Evolutionary conservation across 2,329 filamentous ascomycete genomes (phyloP), one percentile per base, ranked within the genome.

Genomic region (Fragosphaeria purpurea): DNA sequence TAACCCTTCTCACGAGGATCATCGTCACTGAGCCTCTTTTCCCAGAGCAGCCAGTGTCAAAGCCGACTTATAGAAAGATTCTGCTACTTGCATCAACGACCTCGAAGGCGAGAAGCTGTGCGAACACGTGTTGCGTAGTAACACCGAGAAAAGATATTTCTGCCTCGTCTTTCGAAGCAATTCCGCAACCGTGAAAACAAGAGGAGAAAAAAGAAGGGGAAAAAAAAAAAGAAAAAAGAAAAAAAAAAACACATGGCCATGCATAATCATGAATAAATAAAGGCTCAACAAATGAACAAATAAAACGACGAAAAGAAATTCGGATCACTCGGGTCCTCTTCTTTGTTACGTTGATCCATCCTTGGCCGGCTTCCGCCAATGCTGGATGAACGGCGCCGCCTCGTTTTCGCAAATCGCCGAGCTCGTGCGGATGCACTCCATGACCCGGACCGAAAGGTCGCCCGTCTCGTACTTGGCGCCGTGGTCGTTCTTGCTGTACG

Each of bases 381-480:
- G 67, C 47, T 72, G 62, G 54, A 67, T 67, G 59, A 72, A 80
- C 33, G 62, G 65, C 47, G 72, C 72, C 58, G 90, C 82, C 64
- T 91, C 85, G 48, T 77, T 76, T 55, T 83, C 80, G 65, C 93
- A 97, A 57, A 77, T 80, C 46, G 79, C 70, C 39, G 71, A 68
- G 9, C 71, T 72, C 4, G 62, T 60, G 45, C 75, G 74, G 39
- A 80, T 76, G 66, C 93, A 98, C 48, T 80, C 82, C 30, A 80
- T 72, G 60, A 97, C 87, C 52, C 84, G 80, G 54, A 94, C 80
- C 1, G 94, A 76, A 52, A 97, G 83, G 62, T 97, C 90, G 35
- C 89, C 91, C 7, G 90, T 81, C 61, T 84, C 79, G 66, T 89
- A 97, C 45, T 78, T 72, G 12, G 78, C 79, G 48, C 83, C 83